Conservation (phyloP, 805 yeast species). For the Ogataea methanolica region DNA sequence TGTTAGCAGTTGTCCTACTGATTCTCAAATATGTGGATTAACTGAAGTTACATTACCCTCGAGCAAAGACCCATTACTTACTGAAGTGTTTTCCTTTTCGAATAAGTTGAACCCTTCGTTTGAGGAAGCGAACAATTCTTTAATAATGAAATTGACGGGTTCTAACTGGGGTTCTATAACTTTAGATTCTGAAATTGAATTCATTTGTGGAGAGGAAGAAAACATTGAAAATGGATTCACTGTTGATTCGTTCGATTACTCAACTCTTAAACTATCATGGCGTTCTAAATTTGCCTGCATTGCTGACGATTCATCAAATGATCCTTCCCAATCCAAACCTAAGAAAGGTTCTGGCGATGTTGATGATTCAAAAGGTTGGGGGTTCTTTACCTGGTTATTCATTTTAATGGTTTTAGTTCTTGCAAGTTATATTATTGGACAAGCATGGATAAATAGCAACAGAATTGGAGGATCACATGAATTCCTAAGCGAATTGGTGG, state of each 20-base stretch:
- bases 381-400: slow-evolving; percentile 80
- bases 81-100: slow-evolving; percentile 61
- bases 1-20: slow-evolving; percentile 55
- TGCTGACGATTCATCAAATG: slow-evolving; percentile 26
- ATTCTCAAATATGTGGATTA: slow-evolving; percentile 77
- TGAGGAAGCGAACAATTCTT: slow-evolving; percentile 25
- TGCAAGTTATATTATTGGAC: slow-evolving; percentile 66
- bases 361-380: slow-evolving; percentile 55
- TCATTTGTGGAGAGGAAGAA: slow-evolving; percentile 39
- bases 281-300: slow-evolving; percentile 37
- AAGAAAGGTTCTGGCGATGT: slow-evolving; percentile 20
- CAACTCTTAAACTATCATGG: slow-evolving; percentile 27
- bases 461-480: slow-evolving; percentile 68
- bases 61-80: slow-evolving; percentile 39
- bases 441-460: slow-evolving; percentile 66
- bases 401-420: slow-evolving; percentile 65
- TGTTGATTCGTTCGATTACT: slow-evolving; percentile 36
- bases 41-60: slow-evolving; percentile 48
- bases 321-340: slow-evolving; percentile 23
- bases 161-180: slow-evolving; percentile 67
- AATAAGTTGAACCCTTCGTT: slow-evolving; percentile 34
- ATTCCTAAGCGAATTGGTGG: slow-evolving; percentile 67
- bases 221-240: slow-evolving; percentile 22
- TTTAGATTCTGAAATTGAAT: slow-evolving; percentile 42
- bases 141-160: slow-evolving; percentile 41